Conservation (phyloP, 164 flowering plant genomes). For the Aristolochia contorta region DNA sequence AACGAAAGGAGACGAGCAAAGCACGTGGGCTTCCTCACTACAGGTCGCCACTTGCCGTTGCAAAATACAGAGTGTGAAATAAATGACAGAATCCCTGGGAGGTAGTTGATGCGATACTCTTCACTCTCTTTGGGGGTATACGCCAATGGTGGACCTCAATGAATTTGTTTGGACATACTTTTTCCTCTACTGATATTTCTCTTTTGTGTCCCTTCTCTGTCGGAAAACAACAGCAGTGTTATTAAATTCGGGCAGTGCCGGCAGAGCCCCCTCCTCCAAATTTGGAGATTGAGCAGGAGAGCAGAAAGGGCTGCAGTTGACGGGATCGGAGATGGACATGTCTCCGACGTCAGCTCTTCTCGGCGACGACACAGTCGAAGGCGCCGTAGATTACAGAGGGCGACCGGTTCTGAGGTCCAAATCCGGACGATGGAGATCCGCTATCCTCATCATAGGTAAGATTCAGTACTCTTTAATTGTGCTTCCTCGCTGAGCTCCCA, state of each 20-base stretch:
- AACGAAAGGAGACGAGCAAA: neutral
- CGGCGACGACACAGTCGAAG: slow-evolving; percentile 11
- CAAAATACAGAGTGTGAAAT: too few relatives aligned
- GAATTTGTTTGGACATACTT: too few relatives aligned
- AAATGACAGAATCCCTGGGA: neutral
- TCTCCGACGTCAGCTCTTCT: neutral
- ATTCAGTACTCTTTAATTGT: too few relatives aligned
- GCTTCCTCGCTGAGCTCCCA: too few relatives aligned
- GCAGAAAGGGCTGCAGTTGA: neutral
- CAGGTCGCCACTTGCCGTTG: neutral
- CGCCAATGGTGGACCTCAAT: too few relatives aligned
- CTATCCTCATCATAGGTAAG: slow-evolving; percentile 24
- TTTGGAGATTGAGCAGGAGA: too few relatives aligned
- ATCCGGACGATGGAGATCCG: slow-evolving; percentile 31
- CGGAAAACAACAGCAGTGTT: neutral
- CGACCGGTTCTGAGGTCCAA: slow-evolving; percentile 20
- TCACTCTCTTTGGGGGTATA: too few relatives aligned
- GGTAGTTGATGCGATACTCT: neutral
- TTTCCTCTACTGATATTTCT: too few relatives aligned
- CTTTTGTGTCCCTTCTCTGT: too few relatives aligned
- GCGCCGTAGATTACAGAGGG: slow-evolving; percentile 18
- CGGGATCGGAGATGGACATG: neutral
- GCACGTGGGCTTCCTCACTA: neutral
- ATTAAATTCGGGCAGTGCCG: too few relatives aligned
- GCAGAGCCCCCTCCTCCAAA: too few relatives aligned